Conservation (phyloP, 495 filamentous ascomycete species). For the Jackrogersella multiformis region DNA sequence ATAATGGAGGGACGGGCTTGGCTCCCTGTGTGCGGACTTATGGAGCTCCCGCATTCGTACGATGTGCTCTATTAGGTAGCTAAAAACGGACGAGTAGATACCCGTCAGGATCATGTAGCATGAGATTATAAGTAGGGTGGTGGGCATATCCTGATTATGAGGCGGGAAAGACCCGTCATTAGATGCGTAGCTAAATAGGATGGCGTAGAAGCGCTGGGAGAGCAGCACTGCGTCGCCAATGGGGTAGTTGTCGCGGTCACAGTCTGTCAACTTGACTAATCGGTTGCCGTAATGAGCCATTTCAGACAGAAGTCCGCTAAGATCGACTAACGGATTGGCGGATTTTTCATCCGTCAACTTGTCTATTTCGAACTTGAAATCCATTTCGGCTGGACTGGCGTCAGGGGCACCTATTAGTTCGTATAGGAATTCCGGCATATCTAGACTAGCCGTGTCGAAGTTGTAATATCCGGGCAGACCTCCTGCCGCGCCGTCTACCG, state of each 20-base stretch:
- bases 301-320: background rate
- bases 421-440: background rate
- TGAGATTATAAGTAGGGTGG: background rate
- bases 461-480: background rate
- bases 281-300: background rate
- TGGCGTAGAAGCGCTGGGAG: background rate
- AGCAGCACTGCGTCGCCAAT: background rate
- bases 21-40: background rate
- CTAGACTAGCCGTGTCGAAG: background rate
- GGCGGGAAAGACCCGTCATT: background rate
- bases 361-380: background rate
- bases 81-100: background rate
- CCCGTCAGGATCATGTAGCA: background rate
- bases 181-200: background rate
- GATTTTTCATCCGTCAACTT: background rate
- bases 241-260: background rate
- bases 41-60: background rate
- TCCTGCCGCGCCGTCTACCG: background rate
- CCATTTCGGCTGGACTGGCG: background rate
- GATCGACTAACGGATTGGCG: background rate
- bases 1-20: background rate
- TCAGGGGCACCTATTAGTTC: background rate
- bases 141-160: background rate
- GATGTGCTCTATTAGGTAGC: conserved; percentile 1
- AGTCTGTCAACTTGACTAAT: background rate